Base-by-base conservation (phyloP, 257 asterid species). In the Penstemon eatonii region DNA sequence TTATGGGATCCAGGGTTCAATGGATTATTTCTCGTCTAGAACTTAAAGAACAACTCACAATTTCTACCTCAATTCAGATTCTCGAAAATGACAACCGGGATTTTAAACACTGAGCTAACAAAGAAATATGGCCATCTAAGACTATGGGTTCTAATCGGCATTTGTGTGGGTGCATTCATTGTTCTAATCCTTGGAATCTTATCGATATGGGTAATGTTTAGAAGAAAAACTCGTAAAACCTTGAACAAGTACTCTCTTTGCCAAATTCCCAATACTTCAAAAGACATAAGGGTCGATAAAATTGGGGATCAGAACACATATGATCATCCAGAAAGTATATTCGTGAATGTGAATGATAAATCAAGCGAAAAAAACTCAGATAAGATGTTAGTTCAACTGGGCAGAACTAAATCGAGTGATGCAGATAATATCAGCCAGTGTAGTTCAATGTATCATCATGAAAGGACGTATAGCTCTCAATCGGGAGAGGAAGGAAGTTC, bases 401-500 rank as follows among this genome's bases (percentile, higher is more conserved):
- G 88, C 55, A 85, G 88, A 81, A 83, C 81, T 71, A 90, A 82
- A 75, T 88, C 96, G 7, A 84, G 94, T 43, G 98, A 93, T 70
- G 87, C 66, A 11, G 98, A 93, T 78, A 85, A 83, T 70, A 76
- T 87, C 54, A 93, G 98, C 78, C 96, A 90, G 56, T 79, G 88
- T 69, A 93, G 97, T 69, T 93, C 97, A 19, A 59, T 84, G 25
- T 79, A 82, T 78, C 90, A 80, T 71, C 85, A 83, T 6, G 98
- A 90, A 50, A 81, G 81, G 77, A 84, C 80, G 4, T 76, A 69
- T 68, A 87, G 96, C 78, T 87, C 94, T 67, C 98, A 92, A 51
- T 93, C 99, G 3, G 99, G 99, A 45, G 99, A 93, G 74, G 99
- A 93, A 66, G 97, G 95, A 54, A 85, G 86, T 81, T 90, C 94